Percentiles rank a stretch among this genome's conserved stretches.
Evolutionary conservation across 1,284 basidiomycete genomes (phyloP).

Genomic region (Salmacisia buchloeana): DNA sequence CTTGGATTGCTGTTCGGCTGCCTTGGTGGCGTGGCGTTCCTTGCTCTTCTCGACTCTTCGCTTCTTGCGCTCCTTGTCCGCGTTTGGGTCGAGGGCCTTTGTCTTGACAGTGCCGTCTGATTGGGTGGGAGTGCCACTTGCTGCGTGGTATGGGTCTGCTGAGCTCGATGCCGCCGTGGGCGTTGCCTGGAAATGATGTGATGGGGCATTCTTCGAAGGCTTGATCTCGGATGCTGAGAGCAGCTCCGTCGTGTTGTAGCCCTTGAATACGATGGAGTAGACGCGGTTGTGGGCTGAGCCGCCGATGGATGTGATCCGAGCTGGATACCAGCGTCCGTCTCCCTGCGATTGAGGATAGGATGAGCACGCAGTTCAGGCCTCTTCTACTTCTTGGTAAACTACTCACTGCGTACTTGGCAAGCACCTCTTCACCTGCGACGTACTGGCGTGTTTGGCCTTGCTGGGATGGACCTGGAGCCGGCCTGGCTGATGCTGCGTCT

Average conservation of each 20-base stretch:
- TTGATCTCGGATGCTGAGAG: constrained; percentile 71
- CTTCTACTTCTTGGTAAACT: no score
- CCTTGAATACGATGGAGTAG: constrained; percentile 90
- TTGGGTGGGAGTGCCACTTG: not conserved
- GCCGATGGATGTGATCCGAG: constrained; percentile 60
- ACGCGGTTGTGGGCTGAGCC: constrained; percentile 78
- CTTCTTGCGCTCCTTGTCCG: constrained; percentile 60
- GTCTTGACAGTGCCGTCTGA: not conserved
- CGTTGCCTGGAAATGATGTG: not conserved
- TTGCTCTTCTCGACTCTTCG: constrained; percentile 80
- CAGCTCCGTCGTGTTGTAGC: constrained; percentile 89
- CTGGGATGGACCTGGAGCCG: constrained; percentile 3
- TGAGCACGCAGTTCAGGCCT: no score
- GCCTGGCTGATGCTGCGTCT: not conserved
- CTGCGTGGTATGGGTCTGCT: constrained; percentile 28
- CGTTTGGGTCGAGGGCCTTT: not conserved
- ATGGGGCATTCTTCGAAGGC: constrained; percentile 51
- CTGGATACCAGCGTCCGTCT: constrained; percentile 37
- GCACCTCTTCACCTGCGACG: constrained; percentile 80
- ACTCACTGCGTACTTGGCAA: constrained; percentile 67
- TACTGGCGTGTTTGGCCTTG: constrained; percentile 19
- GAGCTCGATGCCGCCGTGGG: constrained; percentile 42
- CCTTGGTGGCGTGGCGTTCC: constrained; percentile 75
- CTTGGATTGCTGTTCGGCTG: constrained; percentile 80
- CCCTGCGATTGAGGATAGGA: constrained; percentile 9